A percentile compares a stretch with the other conserved stretches of the same genome.
Conservation (phyloP, 352 stramenopile species). For the Globisporangium heterothallicum region DNA sequence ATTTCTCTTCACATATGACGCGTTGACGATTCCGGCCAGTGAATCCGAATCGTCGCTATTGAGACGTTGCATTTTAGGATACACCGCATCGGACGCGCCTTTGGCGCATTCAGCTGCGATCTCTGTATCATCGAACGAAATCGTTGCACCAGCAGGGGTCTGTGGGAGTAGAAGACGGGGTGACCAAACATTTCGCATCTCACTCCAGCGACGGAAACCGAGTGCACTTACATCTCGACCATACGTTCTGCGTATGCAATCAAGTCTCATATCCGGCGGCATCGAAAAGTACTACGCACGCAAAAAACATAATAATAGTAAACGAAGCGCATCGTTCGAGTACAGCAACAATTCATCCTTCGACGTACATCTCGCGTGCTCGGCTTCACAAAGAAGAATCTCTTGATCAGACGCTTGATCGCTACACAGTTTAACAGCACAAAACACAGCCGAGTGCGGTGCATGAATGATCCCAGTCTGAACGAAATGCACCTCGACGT, state of each 20-base stretch:
- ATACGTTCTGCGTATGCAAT: constrained; percentile 5
- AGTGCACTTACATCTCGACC: background rate
- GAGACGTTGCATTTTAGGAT: constrained; percentile 2
- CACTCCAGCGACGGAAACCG: background rate
- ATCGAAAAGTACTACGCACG: constrained; percentile 19
- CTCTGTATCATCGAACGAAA: background rate
- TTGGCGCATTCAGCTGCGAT: background rate
- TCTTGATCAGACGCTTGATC: constrained; percentile 8
- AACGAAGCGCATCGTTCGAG: no score
- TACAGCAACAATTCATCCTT: background rate
- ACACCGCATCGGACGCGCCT: constrained; percentile 2
- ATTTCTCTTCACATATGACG: constrained; percentile 15
- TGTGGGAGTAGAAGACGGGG: background rate
- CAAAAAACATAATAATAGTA: no score
- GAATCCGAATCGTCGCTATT: constrained; percentile 2
- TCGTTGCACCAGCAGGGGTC: background rate
- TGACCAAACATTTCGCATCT: background rate
- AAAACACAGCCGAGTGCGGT: no score
- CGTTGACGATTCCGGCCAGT: constrained; percentile 14
- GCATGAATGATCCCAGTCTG: no score
- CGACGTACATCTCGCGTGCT: constrained; percentile 2
- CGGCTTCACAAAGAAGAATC: background rate
- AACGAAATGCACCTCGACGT: background rate
- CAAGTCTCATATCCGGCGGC: constrained; percentile 21
- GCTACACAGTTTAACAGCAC: background rate